Evolutionary conservation across 2,329 filamentous ascomycete genomes (phyloP), one percentile per base, ranked within the genome.

Genomic region (Boeremia exigua): DNA sequence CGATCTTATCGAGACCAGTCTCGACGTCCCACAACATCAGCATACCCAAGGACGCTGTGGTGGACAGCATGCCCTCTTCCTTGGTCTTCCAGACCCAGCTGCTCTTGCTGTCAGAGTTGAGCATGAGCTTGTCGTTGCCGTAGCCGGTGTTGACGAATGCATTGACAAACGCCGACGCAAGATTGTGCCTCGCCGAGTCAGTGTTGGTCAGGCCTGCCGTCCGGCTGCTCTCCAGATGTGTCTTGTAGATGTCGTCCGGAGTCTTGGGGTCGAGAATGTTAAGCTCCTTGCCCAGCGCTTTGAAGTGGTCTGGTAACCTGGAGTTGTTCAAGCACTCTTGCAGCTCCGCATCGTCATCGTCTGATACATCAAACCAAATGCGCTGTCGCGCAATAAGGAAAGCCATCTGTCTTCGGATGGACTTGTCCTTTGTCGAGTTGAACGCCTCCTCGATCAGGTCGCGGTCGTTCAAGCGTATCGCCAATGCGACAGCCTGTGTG

Each of bases 31-130:
- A 96, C 70, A 96, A 85, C 73, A 96, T 82, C 15, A 99, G 82
- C 68, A 95, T 94, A 71, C 95, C 95, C 65, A 97, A 80, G 0
- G 95, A 98, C 4, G 96, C 96, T 34, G 96, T 90, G 0, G 94
- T 97, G 1, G 95, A 98, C 78, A 96, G 84, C 92, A 96, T 96
- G 61, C 95, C 95, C 70, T 97, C 93, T 37, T 96, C 92, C 79
- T 99, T 99, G 17, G 96, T 98, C 82, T 98, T 99, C 92, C 92
- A 99, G 4, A 99, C 91, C 94, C 95, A 99, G 61, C 89, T 91
- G 67, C 90, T 88, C 80, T 96, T 96, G 56, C 75, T 78, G 30
- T 91, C 88, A 17, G 95, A 89, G 37, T 92, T 88, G 54, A 98
- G 82, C 94, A 99, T 97, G 86, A 99, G 90, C 82, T 97, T 98